Conservation (phyloP, 306 rosid genomes). For the Prunus padus region DNA sequence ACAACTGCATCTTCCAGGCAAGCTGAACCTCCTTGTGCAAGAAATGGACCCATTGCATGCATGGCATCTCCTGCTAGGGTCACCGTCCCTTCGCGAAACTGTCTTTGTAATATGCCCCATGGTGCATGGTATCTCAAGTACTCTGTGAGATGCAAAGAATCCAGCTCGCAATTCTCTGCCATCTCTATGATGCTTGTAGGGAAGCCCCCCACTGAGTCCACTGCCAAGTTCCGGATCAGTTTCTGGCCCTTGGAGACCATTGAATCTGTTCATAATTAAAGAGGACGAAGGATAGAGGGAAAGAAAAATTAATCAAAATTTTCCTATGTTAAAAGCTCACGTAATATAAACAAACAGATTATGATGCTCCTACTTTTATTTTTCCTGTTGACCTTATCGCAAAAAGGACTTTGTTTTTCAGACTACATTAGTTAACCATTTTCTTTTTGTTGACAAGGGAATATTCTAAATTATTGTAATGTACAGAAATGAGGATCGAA, state of each 20-base stretch:
- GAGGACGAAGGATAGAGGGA: too few relatives aligned
- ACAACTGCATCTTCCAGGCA: conserved; percentile 17
- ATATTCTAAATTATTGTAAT: too few relatives aligned
- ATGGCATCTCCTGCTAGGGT: conserved; percentile 8
- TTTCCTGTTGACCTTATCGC: too few relatives aligned
- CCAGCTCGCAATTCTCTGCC: background rate
- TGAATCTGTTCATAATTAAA: background rate
- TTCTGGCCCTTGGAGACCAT: background rate
- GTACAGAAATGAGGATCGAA: too few relatives aligned
- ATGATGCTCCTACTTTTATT: too few relatives aligned
- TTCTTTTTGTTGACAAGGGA: too few relatives aligned
- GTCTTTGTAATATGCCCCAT: background rate
- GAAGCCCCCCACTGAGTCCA: background rate
- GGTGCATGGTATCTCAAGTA: conserved; percentile 7
- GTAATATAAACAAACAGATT: too few relatives aligned
- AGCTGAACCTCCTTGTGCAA: conserved; percentile 26
- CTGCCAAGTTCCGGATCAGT: background rate
- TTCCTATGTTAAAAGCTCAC: too few relatives aligned
- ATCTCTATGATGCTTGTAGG: conserved; percentile 1
- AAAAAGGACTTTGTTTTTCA: too few relatives aligned
- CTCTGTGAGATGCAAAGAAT: conserved; percentile 4
- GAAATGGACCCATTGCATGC: conserved; percentile 20
- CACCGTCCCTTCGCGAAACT: conserved; percentile 1
- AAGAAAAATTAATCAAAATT: too few relatives aligned
- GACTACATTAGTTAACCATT: too few relatives aligned